A percentile compares a stretch with the other conserved stretches of the same genome.
Evolutionary conservation across 148 eudicot genomes (phyloP).

Genomic region (Arbutus unedo): DNA sequence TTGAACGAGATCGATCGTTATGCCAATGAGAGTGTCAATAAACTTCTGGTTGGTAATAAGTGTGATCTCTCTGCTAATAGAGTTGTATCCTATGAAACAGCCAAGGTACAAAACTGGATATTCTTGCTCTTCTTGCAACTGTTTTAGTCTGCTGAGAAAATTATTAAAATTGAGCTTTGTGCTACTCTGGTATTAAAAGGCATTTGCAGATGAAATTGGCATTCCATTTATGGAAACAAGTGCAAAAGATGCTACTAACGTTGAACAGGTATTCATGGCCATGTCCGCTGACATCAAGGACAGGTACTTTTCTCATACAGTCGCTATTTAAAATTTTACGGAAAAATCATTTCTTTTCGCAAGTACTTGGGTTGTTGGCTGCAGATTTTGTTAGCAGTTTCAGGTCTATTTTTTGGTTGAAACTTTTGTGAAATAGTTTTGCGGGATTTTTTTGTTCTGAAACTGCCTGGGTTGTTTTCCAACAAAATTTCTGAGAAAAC

Average conservation of each 20-base stretch:
- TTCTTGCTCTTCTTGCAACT: not conserved
- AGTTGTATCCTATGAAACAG: slow-evolving; percentile 28
- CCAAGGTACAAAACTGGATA: slow-evolving; percentile 13
- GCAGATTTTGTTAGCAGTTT: not conserved
- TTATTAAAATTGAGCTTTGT: not conserved
- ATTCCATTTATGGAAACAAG: slow-evolving; percentile 57
- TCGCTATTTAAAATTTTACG: slow-evolving; percentile 6
- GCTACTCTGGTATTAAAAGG: slow-evolving; percentile 23
- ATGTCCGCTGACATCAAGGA: slow-evolving; percentile 51
- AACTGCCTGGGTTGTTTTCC: not conserved
- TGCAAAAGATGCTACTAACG: slow-evolving; percentile 51
- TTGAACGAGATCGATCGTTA: slow-evolving; percentile 35
- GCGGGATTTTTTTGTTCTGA: not conserved
- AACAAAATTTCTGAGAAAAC: not conserved
- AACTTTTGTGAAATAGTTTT: not conserved
- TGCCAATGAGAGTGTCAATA: slow-evolving; percentile 30
- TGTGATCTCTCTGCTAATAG: slow-evolving; percentile 24
- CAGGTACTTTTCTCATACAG: slow-evolving; percentile 24
- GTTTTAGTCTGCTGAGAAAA: not conserved
- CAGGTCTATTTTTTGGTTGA: not conserved
- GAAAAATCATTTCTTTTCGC: not conserved
- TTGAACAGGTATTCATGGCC: slow-evolving; percentile 59
- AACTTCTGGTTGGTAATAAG: slow-evolving; percentile 30
- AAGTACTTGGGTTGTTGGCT: not conserved
- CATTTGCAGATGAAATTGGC: slow-evolving; percentile 58